phyloP scores from a whole-genome alignment of 164 flowering plant genomes.

The Tetrastigma voinierianum region DNA sequence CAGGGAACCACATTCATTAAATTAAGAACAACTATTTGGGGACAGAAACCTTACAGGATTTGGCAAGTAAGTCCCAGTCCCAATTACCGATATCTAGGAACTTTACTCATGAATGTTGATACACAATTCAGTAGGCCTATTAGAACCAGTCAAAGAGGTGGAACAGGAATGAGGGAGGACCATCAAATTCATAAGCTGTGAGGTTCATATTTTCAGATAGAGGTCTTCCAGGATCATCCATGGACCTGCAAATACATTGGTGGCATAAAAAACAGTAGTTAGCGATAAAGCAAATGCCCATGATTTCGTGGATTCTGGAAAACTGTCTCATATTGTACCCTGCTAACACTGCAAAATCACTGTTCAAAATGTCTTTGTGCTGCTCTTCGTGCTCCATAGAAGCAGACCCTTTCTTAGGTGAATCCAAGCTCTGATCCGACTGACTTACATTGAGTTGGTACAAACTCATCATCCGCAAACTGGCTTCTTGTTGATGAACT shows the following conservation, averaged over 20 bases:
- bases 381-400: slow-evolving; percentile 43
- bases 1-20: background rate
- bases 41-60: slow-evolving; percentile 69
- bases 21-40: slow-evolving; percentile 1
- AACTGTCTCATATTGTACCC: slow-evolving; percentile 77
- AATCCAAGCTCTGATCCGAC: slow-evolving; percentile 50
- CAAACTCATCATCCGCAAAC: slow-evolving; percentile 47
- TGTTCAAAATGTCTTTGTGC: slow-evolving; percentile 76
- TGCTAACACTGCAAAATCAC: slow-evolving; percentile 86
- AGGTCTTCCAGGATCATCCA: slow-evolving; percentile 95
- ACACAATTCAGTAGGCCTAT: slow-evolving; percentile 58
- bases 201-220: slow-evolving; percentile 48
- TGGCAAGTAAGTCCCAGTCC: slow-evolving; percentile 97
- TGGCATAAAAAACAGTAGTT: slow-evolving; percentile 69
- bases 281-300: slow-evolving; percentile 52
- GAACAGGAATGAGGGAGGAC: slow-evolving; percentile 67
- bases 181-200: slow-evolving; percentile 65
- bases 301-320: slow-evolving; percentile 64
- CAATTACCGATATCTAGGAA: slow-evolving; percentile 92
- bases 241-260: slow-evolving; percentile 80
- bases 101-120: slow-evolving; percentile 68
- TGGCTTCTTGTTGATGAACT: slow-evolving; percentile 51
- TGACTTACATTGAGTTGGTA: slow-evolving; percentile 30
- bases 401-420: slow-evolving; percentile 35
- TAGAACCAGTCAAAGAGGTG: slow-evolving; percentile 66